Evolutionary conservation across 345 rosid genomes (phyloP).

Genomic region (Linum usitatissimum): DNA sequence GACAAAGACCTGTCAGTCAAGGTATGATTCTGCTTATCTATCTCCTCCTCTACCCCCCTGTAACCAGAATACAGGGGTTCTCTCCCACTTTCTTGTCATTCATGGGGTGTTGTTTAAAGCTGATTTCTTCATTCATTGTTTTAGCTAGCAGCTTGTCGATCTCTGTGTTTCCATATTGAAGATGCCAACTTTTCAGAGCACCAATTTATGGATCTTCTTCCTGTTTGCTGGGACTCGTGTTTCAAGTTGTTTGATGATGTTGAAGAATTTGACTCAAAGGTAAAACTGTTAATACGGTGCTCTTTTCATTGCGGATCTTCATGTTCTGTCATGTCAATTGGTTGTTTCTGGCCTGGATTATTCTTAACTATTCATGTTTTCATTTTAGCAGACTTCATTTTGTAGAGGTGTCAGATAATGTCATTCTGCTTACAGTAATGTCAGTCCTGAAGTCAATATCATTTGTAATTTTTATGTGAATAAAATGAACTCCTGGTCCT

Average conservation of each 20-base stretch:
- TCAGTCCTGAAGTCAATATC: background rate
- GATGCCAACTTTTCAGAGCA: slow-evolving; percentile 84
- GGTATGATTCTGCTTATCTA: slow-evolving; percentile 32
- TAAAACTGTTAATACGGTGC: slow-evolving; percentile 10
- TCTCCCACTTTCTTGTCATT: slow-evolving; percentile 2
- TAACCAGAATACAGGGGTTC: background rate
- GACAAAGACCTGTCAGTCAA: slow-evolving; percentile 77
- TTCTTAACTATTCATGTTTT: background rate
- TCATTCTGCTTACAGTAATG: background rate
- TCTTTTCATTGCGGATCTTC: background rate
- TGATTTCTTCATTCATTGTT: slow-evolving; percentile 28
- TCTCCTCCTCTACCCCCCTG: background rate
- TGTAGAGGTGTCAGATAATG: background rate
- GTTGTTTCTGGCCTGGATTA: background rate
- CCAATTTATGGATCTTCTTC: slow-evolving; percentile 78
- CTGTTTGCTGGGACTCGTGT: slow-evolving; percentile 79
- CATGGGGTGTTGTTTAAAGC: slow-evolving; percentile 12
- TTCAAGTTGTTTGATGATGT: slow-evolving; percentile 86
- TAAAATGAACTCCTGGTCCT: background rate
- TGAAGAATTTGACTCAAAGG: slow-evolving; percentile 98
- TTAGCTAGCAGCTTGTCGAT: slow-evolving; percentile 95
- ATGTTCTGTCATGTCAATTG: background rate
- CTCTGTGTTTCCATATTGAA: slow-evolving; percentile 80
- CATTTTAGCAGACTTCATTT: background rate
- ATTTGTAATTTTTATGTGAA: background rate